Percentiles rank a stretch among this genome's conserved stretches.
phyloP scores from a whole-genome alignment of 2,329 filamentous ascomycete genomes.

The Trichoderma guizhouense region DNA sequence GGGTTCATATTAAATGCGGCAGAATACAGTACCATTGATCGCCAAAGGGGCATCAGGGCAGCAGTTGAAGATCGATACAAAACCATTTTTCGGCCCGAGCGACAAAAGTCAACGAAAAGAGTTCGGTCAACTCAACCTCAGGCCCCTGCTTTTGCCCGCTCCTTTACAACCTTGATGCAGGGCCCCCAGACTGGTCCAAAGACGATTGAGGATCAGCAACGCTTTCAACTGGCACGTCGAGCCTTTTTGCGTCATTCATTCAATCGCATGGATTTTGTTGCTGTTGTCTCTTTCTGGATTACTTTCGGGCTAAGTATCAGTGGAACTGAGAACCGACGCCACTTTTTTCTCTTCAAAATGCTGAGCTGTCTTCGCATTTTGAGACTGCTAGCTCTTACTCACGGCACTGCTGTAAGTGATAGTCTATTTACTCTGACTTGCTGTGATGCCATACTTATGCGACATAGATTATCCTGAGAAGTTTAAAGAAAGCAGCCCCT shows the following conservation, averaged over 20 bases:
- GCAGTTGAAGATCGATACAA: constrained; percentile 74
- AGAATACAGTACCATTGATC: constrained; percentile 89
- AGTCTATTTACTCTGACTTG: background rate
- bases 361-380: constrained; percentile 91
- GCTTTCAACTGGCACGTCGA: constrained; percentile 79
- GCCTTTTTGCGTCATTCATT: constrained; percentile 95
- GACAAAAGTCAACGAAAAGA: constrained; percentile 63
- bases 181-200: constrained; percentile 53
- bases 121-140: constrained; percentile 44
- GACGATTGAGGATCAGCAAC: constrained; percentile 73
- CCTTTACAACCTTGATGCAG: constrained; percentile 76
- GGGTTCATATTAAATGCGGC: constrained; percentile 86
- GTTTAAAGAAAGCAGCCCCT: constrained; percentile 91
- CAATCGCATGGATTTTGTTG: constrained; percentile 91
- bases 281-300: constrained; percentile 93
- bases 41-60: constrained; percentile 68
- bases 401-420: constrained; percentile 75
- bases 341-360: constrained; percentile 93
- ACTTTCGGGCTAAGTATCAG: constrained; percentile 71
- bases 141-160: constrained; percentile 67
- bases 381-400: constrained; percentile 84
- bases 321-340: constrained; percentile 64
- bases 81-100: constrained; percentile 76
- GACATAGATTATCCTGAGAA: constrained; percentile 78
- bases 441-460: constrained; percentile 16